Evolutionary conservation across 257 asterid species (phyloP).

Genomic region (Datura wrightii): DNA sequence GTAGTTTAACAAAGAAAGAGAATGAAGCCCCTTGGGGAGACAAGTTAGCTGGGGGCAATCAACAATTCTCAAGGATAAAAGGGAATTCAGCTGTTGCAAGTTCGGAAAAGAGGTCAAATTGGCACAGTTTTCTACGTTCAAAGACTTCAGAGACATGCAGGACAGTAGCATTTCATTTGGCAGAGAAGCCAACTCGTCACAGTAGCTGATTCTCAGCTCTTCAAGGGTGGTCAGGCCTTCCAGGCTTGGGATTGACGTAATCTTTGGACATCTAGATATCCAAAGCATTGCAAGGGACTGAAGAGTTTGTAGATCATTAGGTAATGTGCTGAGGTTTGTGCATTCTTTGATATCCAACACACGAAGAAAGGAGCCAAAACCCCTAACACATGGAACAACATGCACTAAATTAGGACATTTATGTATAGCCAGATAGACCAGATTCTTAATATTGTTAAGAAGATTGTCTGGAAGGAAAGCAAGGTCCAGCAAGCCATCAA

Average conservation of each 20-base stretch:
- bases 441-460: slow-evolving; percentile 21
- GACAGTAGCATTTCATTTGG: slow-evolving; percentile 34
- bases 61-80: neutral
- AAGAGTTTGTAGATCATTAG: slow-evolving; percentile 25
- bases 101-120: slow-evolving; percentile 28
- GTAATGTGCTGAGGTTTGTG: slow-evolving; percentile 26
- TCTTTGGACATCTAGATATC: slow-evolving; percentile 8
- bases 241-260: slow-evolving; percentile 30
- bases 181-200: slow-evolving; percentile 30
- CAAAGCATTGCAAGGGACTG: slow-evolving; percentile 21
- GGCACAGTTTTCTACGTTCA: neutral
- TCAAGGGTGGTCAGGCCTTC: slow-evolving; percentile 28
- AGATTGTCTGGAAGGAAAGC: slow-evolving; percentile 29
- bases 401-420: slow-evolving; percentile 27
- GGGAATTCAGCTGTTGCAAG: slow-evolving; percentile 11
- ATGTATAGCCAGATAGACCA: slow-evolving; percentile 4
- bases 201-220: neutral
- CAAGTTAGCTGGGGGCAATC: slow-evolving; percentile 25
- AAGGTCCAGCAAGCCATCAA: neutral
- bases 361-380: neutral
- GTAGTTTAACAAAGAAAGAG: neutral
- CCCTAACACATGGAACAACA: slow-evolving; percentile 13
- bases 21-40: neutral
- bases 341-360: neutral
- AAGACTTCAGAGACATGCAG: neutral